Evolutionary conservation across 2,329 filamentous ascomycete genomes (phyloP).

Genomic region (Didymosphaeria variabile): DNA sequence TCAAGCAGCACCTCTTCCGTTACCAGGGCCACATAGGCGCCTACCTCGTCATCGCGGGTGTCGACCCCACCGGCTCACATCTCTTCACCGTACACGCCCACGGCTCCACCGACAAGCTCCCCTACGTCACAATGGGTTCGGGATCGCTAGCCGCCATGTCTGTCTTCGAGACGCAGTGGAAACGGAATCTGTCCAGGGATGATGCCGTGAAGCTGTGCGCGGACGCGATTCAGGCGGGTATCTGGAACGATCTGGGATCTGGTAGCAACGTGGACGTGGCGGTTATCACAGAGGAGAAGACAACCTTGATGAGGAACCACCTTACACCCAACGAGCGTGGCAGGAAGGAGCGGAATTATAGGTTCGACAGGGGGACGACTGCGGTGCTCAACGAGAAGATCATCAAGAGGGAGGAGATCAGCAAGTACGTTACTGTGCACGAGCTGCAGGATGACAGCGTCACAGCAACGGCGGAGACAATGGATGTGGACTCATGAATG

Average conservation of each 20-base stretch:
- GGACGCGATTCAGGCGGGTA: slow-evolving; percentile 92
- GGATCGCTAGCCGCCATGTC: slow-evolving; percentile 97
- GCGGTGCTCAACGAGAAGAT: slow-evolving; percentile 96
- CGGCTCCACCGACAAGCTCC: slow-evolving; percentile 97
- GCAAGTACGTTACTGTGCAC: slow-evolving; percentile 91
- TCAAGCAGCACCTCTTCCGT: slow-evolving; percentile 99
- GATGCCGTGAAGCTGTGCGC: slow-evolving; percentile 84
- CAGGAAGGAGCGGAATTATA: slow-evolving; percentile 92
- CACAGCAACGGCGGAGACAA: slow-evolving; percentile 66
- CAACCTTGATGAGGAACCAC: slow-evolving; percentile 90
- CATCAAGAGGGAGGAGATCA: slow-evolving; percentile 91
- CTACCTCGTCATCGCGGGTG: slow-evolving; percentile 95
- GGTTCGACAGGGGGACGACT: slow-evolving; percentile 90
- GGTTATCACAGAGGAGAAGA: slow-evolving; percentile 95
- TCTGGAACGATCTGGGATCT: slow-evolving; percentile 97
- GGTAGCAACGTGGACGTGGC: slow-evolving; percentile 98
- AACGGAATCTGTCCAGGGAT: slow-evolving; percentile 76
- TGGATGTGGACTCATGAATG: slow-evolving; percentile 67
- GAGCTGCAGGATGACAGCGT: slow-evolving; percentile 78
- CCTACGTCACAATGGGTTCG: slow-evolving; percentile 98
- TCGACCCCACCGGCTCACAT: slow-evolving; percentile 93
- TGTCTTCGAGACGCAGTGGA: slow-evolving; percentile 97
- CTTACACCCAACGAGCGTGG: slow-evolving; percentile 91
- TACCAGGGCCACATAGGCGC: slow-evolving; percentile 98
- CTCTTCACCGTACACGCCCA: slow-evolving; percentile 99